These are phyloP conservation scores for Amphichorda felina DNA, from an alignment of 2,329 filamentous ascomycete genomes.

Conservation along the genomic window DNA sequence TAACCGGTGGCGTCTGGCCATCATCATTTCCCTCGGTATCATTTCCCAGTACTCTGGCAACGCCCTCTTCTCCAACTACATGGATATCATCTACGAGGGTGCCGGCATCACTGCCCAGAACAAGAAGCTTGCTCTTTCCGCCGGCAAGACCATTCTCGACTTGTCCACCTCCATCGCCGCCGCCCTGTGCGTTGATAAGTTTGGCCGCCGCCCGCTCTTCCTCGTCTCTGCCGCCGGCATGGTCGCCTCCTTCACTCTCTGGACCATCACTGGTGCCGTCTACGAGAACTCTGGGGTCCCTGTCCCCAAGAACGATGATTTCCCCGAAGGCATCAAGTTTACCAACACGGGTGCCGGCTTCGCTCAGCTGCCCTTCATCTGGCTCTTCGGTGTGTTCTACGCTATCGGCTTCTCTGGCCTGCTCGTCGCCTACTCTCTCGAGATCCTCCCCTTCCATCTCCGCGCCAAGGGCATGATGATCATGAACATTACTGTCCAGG, in stretches of 20 bases:
- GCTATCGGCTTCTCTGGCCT: conserved; percentile 48
- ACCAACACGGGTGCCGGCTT: conserved; percentile 34
- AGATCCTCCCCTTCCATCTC: conserved; percentile 45
- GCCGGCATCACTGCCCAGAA: conserved; percentile 47
- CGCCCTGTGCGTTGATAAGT: conserved; percentile 34
- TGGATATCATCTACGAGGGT: conserved; percentile 47
- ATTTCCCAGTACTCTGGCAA: conserved; percentile 61
- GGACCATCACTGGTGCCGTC: conserved; percentile 39
- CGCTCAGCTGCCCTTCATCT: conserved; percentile 45
- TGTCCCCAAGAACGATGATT: conserved; percentile 5
- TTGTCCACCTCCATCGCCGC: conserved; percentile 44
- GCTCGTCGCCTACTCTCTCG: conserved; percentile 44
- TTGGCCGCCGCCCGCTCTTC: conserved; percentile 42
- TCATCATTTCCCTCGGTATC: conserved; percentile 50
- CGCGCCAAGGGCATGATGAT: conserved; percentile 50
- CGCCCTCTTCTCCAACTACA: conserved; percentile 55
- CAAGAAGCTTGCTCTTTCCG: conserved; percentile 40
- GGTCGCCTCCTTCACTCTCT: conserved; percentile 32
- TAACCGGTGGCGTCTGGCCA: conserved; percentile 51
- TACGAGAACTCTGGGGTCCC: conserved; percentile 30
- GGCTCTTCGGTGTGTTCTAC: conserved; percentile 47
- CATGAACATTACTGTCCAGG: conserved; percentile 53
- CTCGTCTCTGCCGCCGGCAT: conserved; percentile 35
- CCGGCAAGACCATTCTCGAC: conserved; percentile 47
- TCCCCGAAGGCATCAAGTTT: conserved; percentile 13